Evolutionary conservation across 495 filamentous ascomycete species (phyloP).

Genomic region (Aspergillus bridgeri): DNA sequence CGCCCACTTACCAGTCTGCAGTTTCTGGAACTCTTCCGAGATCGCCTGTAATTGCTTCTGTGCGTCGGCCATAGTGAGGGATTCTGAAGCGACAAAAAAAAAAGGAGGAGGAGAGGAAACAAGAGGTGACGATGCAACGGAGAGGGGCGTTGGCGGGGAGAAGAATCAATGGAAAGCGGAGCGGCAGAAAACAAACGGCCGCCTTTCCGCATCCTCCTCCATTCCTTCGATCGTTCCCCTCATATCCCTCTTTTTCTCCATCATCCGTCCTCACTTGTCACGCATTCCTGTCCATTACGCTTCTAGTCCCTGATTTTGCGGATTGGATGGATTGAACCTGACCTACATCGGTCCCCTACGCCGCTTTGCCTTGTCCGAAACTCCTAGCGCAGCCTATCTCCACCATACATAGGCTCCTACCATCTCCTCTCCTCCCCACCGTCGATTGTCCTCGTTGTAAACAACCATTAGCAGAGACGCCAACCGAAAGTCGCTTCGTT

Average conservation of each 20-base stretch:
- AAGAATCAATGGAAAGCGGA: conserved; percentile 15
- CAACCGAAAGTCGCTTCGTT: not conserved
- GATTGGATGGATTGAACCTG: not conserved
- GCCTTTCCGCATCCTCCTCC: conserved; percentile 11
- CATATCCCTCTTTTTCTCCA: not conserved
- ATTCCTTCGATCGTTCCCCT: conserved; percentile 3
- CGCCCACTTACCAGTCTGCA: conserved; percentile 66
- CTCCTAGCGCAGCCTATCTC: not conserved
- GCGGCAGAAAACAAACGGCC: conserved; percentile 15
- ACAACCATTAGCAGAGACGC: not conserved
- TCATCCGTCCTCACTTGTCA: not conserved
- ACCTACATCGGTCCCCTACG: not conserved
- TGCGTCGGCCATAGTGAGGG: conserved; percentile 44
- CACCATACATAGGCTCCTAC: not conserved
- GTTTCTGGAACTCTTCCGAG: conserved; percentile 79
- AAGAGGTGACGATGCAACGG: conserved; percentile 17
- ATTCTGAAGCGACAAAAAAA: conserved; percentile 9
- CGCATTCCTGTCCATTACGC: not conserved
- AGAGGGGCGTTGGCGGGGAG: conserved; percentile 13
- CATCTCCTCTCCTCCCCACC: not conserved
- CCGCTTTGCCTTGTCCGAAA: not conserved
- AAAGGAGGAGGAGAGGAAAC: conserved; percentile 21
- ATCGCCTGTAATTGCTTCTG: conserved; percentile 73
- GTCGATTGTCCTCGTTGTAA: not conserved
- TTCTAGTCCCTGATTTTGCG: not conserved